Evolutionary conservation across 2,329 filamentous ascomycete genomes (phyloP), one percentile per base, ranked within the genome.

Genomic region (Cytospora piceicola): DNA sequence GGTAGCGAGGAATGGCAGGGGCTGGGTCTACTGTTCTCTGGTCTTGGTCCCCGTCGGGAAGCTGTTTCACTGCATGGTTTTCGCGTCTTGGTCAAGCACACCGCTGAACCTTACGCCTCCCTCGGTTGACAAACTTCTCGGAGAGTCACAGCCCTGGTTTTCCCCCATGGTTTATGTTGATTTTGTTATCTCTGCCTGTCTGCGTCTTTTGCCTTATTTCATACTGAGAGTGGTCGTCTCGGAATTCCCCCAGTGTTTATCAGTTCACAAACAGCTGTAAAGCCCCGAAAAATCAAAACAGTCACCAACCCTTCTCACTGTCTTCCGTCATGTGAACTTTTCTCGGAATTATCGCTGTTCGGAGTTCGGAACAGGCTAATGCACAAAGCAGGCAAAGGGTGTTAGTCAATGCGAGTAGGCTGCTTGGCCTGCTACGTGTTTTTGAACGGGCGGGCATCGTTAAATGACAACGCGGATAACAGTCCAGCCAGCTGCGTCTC

Each of bases 1-100:
- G 74, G 74, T 74, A 73, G 72, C 73, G 76, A 77, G 77, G 76
- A 76, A 46, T 46, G 77, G 74, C 74, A 74, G 73, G 76, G 74
- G 74, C 76, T 74, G 74, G 60, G 75, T 73, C 69, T 71, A 70
- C 72, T 74, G 71, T 72, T 70, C 70, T 70, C 69, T 75, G 70
- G 69, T 73, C 72, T 69, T 69, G 70, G 73, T 69, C 69, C 69
- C 67, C 69, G 64, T 73, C 39, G 70, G 67, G 64, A 69, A 73
- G 52, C 42, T 46, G 27, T 32, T 22, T 24, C 55, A 55, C 51
- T 36, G 24, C 51, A 52, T 51, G 58, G 60, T 42, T 65, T 66
- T 58, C 55, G 54, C 58, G 63, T 32, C 52, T 32, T 55, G 56
- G 49, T 63, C 66, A 64, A 68, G 42, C 59, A 58, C 58, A 59